These are phyloP conservation scores for Aspergillus sclerotioniger DNA, from an alignment of 495 filamentous ascomycete species.

Conservation along the genomic window DNA sequence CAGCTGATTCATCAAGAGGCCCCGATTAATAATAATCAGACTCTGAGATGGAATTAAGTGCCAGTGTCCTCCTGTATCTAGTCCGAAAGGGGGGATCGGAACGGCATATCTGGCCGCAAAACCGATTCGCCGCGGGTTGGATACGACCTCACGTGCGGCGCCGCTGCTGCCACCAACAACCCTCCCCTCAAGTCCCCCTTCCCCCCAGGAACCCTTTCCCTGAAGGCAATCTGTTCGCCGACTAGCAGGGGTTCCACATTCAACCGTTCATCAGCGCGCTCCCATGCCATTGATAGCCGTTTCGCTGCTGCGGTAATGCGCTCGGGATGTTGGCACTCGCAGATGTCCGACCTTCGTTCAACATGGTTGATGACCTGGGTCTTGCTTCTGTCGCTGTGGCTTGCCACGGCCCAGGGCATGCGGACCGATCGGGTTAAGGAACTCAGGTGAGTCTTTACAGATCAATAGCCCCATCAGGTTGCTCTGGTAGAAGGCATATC, in stretches of 20 bases:
- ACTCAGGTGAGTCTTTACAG: slow-evolving; percentile 32
- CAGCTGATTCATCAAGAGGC: not conserved
- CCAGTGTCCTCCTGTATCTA: not conserved
- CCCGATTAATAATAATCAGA: not conserved
- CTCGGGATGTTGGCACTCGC: slow-evolving; percentile 43
- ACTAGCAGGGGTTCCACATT: not conserved
- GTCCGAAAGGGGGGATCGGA: slow-evolving; percentile 7
- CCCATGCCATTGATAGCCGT: slow-evolving; percentile 31
- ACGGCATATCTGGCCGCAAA: slow-evolving; percentile 25
- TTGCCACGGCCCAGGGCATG: slow-evolving; percentile 41
- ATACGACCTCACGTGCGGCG: slow-evolving; percentile 22
- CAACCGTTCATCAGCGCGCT: slow-evolving; percentile 9
- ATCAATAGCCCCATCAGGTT: not conserved
- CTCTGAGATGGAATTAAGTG: not conserved
- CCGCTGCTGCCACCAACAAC: slow-evolving; percentile 5
- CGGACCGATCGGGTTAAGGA: slow-evolving; percentile 37
- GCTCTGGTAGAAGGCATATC: slow-evolving; percentile 9
- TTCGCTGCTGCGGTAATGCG: slow-evolving; percentile 41
- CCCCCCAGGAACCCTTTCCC: not conserved
- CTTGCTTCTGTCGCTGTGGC: slow-evolving; percentile 42
- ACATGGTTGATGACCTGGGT: slow-evolving; percentile 40
- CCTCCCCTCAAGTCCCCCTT: not conserved
- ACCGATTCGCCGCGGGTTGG: not conserved
- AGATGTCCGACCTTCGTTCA: slow-evolving; percentile 38
- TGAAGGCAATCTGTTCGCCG: not conserved